Percentiles rank a stretch among this genome's conserved stretches.
Conservation (phyloP, 805 yeast species). For the Kuraishia floccosa region DNA sequence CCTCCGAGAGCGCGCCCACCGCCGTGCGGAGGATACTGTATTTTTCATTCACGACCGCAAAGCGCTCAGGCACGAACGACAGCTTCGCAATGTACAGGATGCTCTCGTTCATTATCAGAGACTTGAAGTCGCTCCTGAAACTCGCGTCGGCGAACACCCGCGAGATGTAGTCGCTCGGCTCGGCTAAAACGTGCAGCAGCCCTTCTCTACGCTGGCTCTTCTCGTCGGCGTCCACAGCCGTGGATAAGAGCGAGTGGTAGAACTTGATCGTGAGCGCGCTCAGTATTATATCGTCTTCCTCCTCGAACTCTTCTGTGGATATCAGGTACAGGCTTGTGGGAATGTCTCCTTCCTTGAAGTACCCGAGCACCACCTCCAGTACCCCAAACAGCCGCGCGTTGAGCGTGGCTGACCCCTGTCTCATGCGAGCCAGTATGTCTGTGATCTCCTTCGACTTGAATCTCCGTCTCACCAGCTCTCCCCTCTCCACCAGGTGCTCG, state of each 20-base stretch:
- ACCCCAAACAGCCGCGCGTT: slow-evolving; percentile 17
- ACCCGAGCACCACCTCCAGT: slow-evolving; percentile 13
- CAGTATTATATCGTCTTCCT: slow-evolving; percentile 17
- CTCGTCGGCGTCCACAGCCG: slow-evolving; percentile 10
- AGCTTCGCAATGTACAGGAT: slow-evolving; percentile 1
- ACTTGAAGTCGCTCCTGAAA: slow-evolving; percentile 12
- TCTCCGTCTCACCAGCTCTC: slow-evolving; percentile 16
- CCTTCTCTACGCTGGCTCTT: slow-evolving; percentile 1
- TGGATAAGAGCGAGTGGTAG: no score
- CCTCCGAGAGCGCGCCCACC: slow-evolving; percentile 3
- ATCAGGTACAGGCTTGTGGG: slow-evolving; percentile 15
- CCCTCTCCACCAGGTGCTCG: slow-evolving; percentile 9
- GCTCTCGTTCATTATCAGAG: slow-evolving; percentile 11
- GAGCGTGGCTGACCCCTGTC: slow-evolving; percentile 9
- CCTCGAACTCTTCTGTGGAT: slow-evolving; percentile 9
- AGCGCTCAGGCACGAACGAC: background rate
- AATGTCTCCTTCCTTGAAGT: slow-evolving; percentile 8
- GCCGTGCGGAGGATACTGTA: no score
- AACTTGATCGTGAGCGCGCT: slow-evolving; percentile 15
- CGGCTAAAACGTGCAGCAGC: background rate
- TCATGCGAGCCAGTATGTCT: slow-evolving; percentile 10
- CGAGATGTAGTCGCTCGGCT: slow-evolving; percentile 8
- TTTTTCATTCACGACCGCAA: no score
- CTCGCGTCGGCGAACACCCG: slow-evolving; percentile 13
- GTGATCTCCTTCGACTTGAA: slow-evolving; percentile 14